Evolutionary conservation across 306 rosid species (phyloP).

Genomic region (Delonix regia): DNA sequence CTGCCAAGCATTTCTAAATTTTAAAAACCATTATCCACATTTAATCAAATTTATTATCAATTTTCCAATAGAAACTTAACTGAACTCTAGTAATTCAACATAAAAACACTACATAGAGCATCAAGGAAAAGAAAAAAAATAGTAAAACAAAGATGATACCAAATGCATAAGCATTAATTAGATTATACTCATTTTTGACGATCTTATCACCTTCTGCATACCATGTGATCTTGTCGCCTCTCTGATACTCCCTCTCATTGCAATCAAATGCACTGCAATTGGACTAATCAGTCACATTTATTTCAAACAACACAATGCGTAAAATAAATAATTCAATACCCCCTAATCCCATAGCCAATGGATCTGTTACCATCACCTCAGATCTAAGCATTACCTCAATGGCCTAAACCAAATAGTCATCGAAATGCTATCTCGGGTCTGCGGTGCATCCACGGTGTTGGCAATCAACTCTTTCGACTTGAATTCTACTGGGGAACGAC

Average conservation of each 20-base stretch:
- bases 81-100: constrained; percentile 2
- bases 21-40: constrained; percentile 31
- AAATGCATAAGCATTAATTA: constrained; percentile 86
- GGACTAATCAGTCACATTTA: constrained; percentile 44
- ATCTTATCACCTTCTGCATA: constrained; percentile 92
- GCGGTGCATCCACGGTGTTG: constrained; percentile 58
- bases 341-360: constrained; percentile 26
- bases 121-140: background rate
- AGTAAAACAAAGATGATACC: constrained; percentile 47
- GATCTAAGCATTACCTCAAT: constrained; percentile 89
- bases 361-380: constrained; percentile 57
- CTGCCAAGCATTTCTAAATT: constrained; percentile 58
- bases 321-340: constrained; percentile 28
- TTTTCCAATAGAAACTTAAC: constrained; percentile 9
- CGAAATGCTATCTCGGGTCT: constrained; percentile 81
- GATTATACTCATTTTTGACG: constrained; percentile 85
- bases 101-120: background rate
- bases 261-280: constrained; percentile 41
- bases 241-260: constrained; percentile 95
- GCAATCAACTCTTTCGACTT: constrained; percentile 68
- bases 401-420: constrained; percentile 98
- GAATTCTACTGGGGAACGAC: constrained; percentile 64
- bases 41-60: constrained; percentile 20
- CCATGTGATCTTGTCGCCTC: constrained; percentile 95
- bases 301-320: constrained; percentile 30